phyloP scores from a whole-genome alignment of 768 basidiomycete genomes.

The Boletus rex-veris region DNA sequence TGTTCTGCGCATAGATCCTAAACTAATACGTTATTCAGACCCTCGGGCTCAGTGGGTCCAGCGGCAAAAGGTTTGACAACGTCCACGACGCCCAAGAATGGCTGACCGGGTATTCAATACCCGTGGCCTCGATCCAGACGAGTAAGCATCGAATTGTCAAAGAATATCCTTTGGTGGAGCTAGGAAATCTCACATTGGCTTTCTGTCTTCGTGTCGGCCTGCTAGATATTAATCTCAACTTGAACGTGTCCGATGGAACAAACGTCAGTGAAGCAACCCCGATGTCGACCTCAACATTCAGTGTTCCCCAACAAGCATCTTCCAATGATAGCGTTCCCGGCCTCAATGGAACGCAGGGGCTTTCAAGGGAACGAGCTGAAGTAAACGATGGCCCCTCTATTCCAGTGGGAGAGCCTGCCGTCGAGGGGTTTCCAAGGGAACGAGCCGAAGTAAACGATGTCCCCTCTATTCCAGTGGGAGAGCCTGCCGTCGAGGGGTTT shows the following conservation, averaged over 20 bases:
- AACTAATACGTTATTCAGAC: conserved; percentile 16
- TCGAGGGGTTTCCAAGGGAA: too few species aligned
- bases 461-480: too few species aligned
- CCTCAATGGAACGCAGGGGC: neutral
- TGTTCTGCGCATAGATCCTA: neutral
- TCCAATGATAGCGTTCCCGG: neutral
- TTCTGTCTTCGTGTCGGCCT: neutral
- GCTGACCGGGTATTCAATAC: conserved; percentile 9
- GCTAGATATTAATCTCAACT: conserved; percentile 20
- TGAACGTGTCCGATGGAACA: conserved; percentile 12
- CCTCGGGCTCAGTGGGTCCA: conserved; percentile 29
- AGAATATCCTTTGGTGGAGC: neutral
- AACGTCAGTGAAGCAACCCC: conserved; percentile 4
- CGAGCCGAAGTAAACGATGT: too few species aligned
- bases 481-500: too few species aligned
- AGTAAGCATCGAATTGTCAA: conserved; percentile 14
- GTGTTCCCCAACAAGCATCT: neutral
- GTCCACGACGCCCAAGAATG: conserved; percentile 26
- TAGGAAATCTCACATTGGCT: neutral
- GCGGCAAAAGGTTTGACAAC: conserved; percentile 32
- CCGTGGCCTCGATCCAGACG: conserved; percentile 9
- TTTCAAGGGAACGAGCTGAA: neutral
- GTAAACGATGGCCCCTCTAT: too few species aligned
- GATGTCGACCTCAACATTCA: conserved; percentile 1
- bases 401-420: too few species aligned